Conservation (phyloP, 2,329 filamentous ascomycete species). For the Aotearoamyces nothofagi region DNA sequence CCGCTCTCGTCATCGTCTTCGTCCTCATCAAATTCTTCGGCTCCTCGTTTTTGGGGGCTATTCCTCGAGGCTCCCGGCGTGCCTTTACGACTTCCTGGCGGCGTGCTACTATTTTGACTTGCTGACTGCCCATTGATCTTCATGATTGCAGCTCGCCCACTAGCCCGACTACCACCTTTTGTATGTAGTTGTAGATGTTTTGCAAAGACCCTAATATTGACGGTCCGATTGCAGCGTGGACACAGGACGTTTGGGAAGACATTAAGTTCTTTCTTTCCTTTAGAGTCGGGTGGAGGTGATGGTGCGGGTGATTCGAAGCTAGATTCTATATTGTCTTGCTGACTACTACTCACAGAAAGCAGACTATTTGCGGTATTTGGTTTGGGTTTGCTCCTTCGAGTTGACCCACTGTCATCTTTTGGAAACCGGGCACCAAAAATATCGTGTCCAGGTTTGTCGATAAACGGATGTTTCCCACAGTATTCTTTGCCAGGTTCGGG, state of each 20-base stretch:
- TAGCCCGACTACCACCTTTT: constrained; percentile 46
- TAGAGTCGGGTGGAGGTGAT: constrained; percentile 31
- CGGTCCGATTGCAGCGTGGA: constrained; percentile 51
- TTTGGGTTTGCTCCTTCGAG: too few relatives aligned
- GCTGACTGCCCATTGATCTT: constrained; percentile 24
- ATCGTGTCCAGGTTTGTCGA: constrained; percentile 61
- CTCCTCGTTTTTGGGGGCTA: constrained; percentile 18
- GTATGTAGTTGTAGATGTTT: constrained; percentile 57
- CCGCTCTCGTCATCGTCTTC: constrained; percentile 14
- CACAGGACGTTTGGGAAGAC: constrained; percentile 51
- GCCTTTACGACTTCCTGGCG: constrained; percentile 46
- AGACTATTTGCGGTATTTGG: too few relatives aligned
- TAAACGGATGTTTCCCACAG: constrained; percentile 68
- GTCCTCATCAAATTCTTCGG: constrained; percentile 15
- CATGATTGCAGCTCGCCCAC: constrained; percentile 45
- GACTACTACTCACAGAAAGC: constrained; percentile 17
- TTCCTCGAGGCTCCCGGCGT: constrained; percentile 34
- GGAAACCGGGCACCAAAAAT: constrained; percentile 76
- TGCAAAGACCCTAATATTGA: constrained; percentile 48
- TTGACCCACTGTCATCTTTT: too few relatives aligned
- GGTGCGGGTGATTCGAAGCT: constrained; percentile 28
- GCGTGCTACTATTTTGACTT: constrained; percentile 39
- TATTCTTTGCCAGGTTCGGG: constrained; percentile 56
- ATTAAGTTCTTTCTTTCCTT: constrained; percentile 40
- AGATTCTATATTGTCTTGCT: constrained; percentile 15